Evolutionary conservation across 441 rosid species (phyloP).

Genomic region (Eutrema salsugineum): DNA sequence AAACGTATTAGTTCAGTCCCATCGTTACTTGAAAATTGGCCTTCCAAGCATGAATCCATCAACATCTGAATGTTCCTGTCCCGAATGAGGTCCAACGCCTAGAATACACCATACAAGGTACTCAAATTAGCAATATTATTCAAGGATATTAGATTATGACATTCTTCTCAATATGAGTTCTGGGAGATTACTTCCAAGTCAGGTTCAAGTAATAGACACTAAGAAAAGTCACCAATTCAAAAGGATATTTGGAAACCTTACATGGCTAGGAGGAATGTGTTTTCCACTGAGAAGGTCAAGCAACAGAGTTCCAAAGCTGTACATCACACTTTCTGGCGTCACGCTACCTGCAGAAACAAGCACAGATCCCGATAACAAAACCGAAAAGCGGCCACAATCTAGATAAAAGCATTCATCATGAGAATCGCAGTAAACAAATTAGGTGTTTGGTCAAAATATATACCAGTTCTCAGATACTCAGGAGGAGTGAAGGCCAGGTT

Average conservation of each 20-base stretch:
- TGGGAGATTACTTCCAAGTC: background rate
- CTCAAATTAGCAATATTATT: background rate
- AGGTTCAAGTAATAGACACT: background rate
- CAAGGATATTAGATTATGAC: background rate
- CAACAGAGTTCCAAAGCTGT: constrained; percentile 83
- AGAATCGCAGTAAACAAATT: background rate
- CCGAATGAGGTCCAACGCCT: constrained; percentile 87
- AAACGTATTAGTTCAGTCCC: constrained; percentile 80
- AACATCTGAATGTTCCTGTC: constrained; percentile 76
- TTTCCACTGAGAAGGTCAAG: constrained; percentile 88
- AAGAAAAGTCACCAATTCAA: background rate
- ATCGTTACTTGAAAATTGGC: constrained; percentile 71
- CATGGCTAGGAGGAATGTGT: constrained; percentile 85
- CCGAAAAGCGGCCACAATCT: background rate
- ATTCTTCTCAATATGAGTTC: background rate
- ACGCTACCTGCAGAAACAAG: constrained; percentile 57
- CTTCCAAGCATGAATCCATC: constrained; percentile 82
- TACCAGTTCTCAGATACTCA: constrained; percentile 63
- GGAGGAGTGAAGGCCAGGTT: constrained; percentile 71
- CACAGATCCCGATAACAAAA: background rate
- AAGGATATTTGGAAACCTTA: constrained; percentile 32
- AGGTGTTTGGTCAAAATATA: background rate
- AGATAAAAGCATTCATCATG: background rate
- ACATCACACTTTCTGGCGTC: constrained; percentile 84
- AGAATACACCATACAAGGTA: constrained; percentile 11